Conservation (phyloP, 2,329 filamentous ascomycete species). For the Sclerotinia borealis region DNA sequence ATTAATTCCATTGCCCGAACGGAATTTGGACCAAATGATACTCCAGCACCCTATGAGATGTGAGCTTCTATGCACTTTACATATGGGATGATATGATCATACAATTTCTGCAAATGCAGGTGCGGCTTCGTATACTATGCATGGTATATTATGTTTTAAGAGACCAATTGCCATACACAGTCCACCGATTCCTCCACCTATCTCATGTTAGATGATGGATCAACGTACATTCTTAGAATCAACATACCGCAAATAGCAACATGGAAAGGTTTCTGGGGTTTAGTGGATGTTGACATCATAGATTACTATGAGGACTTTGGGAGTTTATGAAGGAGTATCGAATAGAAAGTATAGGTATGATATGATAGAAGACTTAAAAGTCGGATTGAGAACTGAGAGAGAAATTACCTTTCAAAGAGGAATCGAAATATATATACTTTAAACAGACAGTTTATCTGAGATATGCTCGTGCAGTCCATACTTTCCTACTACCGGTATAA, state of each 20-base stretch:
- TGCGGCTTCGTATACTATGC: slow-evolving; percentile 30
- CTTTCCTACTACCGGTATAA: not conserved
- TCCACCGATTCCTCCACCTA: slow-evolving; percentile 31
- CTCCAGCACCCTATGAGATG: slow-evolving; percentile 22
- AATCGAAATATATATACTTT: not conserved
- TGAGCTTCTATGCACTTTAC: not conserved
- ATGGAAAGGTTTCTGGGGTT: slow-evolving; percentile 27
- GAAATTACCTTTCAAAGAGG: not conserved
- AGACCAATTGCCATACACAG: slow-evolving; percentile 29
- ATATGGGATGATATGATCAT: not conserved
- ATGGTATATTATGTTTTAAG: slow-evolving; percentile 27
- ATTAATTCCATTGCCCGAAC: slow-evolving; percentile 29
- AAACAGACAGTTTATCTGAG: not conserved
- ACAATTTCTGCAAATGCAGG: slow-evolving; percentile 30
- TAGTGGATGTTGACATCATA: slow-evolving; percentile 17
- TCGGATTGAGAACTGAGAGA: not conserved
- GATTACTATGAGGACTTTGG: not conserved
- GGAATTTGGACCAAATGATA: slow-evolving; percentile 31
- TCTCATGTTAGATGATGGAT: not conserved
- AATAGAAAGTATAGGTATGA: not conserved
- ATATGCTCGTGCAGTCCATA: not conserved
- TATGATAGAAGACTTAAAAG: not conserved
- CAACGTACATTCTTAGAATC: not conserved
- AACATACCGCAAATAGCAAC: slow-evolving; percentile 28
- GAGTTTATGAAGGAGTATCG: not conserved